Percentiles rank a stretch among this genome's conserved stretches.
phyloP scores from a whole-genome alignment of 805 yeast species.

The Hanseniaspora nectarophila region DNA sequence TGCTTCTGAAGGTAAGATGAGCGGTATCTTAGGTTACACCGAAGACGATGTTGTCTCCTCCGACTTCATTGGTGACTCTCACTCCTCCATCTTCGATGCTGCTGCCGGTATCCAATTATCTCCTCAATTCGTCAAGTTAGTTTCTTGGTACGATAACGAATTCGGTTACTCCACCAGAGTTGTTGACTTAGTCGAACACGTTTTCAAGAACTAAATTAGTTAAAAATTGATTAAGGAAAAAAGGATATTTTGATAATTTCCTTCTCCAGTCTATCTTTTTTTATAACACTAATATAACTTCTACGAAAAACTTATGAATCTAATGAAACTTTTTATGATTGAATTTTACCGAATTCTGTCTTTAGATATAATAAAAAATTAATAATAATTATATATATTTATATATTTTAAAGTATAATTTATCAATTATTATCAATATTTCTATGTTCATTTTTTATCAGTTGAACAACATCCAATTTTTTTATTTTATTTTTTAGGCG shows the following conservation, averaged over 20 bases:
- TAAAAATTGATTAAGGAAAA: background rate
- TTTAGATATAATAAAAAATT: background rate
- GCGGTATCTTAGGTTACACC: slow-evolving; percentile 58
- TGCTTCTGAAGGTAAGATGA: slow-evolving; percentile 48
- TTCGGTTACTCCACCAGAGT: slow-evolving; percentile 69
- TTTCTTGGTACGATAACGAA: slow-evolving; percentile 67
- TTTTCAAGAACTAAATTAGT: slow-evolving; percentile 30
- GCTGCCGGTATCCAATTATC: slow-evolving; percentile 59
- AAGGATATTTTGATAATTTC: no score
- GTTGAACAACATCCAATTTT: no score
- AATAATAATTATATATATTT: slow-evolving; percentile 5
- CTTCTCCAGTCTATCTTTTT: background rate
- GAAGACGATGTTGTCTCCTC: slow-evolving; percentile 61
- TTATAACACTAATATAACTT: background rate
- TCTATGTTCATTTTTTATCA: no score
- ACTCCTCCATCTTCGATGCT: slow-evolving; percentile 58
- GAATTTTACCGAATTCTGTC: slow-evolving; percentile 1
- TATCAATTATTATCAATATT: background rate
- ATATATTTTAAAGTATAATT: background rate
- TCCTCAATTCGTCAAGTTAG: slow-evolving; percentile 58
- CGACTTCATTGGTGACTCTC: slow-evolving; percentile 51
- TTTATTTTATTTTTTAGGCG: background rate
- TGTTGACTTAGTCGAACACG: slow-evolving; percentile 56
- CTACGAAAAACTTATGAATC: slow-evolving; percentile 11
- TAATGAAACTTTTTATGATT: slow-evolving; percentile 11